Conservation (phyloP, 495 filamentous ascomycete species). For the Penicillium paxilli region DNA sequence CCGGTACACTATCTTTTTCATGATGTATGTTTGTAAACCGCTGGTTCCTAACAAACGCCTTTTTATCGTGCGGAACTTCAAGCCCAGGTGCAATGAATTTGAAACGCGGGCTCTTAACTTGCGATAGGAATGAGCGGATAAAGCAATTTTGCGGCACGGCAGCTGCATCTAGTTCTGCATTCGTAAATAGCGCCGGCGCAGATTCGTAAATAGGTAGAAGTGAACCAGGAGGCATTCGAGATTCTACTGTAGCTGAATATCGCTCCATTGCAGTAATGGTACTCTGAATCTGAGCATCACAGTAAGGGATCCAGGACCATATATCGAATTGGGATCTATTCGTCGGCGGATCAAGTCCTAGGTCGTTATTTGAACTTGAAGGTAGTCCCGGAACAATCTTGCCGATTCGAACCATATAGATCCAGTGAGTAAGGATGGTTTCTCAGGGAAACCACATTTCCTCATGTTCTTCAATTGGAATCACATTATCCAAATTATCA, state of each 20-base stretch:
- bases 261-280: constrained; percentile 17
- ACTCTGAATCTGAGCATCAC: constrained; percentile 14
- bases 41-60: constrained; percentile 23
- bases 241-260: constrained; percentile 14
- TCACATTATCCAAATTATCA: constrained; percentile 10
- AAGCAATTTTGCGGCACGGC: constrained; percentile 31
- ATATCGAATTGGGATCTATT: constrained; percentile 5
- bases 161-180: constrained; percentile 27
- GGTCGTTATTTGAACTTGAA: neutral
- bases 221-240: constrained; percentile 13
- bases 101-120: constrained; percentile 33
- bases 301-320: constrained; percentile 21
- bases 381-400: constrained; percentile 15
- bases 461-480: constrained; percentile 15
- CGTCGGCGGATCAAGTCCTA: constrained; percentile 2
- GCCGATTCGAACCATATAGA: constrained; percentile 27
- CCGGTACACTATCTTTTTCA: constrained; percentile 15
- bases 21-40: constrained; percentile 18
- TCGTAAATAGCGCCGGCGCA: constrained; percentile 20
- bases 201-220: neutral
- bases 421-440: constrained; percentile 41
- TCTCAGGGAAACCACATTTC: constrained; percentile 40
- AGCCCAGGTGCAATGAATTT: constrained; percentile 36
- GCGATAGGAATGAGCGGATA: constrained; percentile 26
- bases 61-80: constrained; percentile 21